A percentile compares a stretch with the other conserved stretches of the same genome.
These are phyloP conservation scores for Thalassia testudinum DNA, from an alignment of 116 monocot species.

Conservation along the genomic window DNA sequence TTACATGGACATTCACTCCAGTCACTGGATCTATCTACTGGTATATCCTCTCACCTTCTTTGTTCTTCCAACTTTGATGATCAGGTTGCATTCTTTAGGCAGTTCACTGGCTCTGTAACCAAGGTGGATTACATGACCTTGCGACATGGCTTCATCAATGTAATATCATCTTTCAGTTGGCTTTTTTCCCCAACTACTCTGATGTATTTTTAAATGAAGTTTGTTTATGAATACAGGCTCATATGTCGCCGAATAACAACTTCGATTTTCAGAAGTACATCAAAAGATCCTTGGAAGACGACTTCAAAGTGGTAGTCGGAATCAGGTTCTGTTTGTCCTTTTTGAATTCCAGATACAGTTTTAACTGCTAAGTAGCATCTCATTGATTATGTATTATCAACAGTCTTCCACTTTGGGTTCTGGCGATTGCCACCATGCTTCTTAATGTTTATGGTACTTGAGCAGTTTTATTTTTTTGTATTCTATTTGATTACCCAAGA, in stretches of 20 bases:
- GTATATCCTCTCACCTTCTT: no score
- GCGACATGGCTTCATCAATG: slow-evolving; percentile 48
- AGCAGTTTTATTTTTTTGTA: no score
- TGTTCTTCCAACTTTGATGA: no score
- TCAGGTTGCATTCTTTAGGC: slow-evolving; percentile 35
- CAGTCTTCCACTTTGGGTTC: slow-evolving; percentile 32
- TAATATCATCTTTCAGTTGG: slow-evolving; percentile 5
- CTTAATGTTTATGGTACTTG: slow-evolving; percentile 33
- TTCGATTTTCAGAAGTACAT: slow-evolving; percentile 52
- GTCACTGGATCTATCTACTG: no score
- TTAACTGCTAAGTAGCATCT: no score
- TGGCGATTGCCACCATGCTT: slow-evolving; percentile 22
- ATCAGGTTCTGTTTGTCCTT: slow-evolving; percentile 18
- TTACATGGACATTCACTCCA: no score
- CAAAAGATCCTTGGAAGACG: slow-evolving; percentile 45
- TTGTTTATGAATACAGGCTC: slow-evolving; percentile 15
- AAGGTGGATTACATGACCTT: slow-evolving; percentile 45
- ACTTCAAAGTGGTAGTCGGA: slow-evolving; percentile 48
- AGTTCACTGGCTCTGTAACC: slow-evolving; percentile 36
- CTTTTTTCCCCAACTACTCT: not conserved
- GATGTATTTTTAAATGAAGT: not conserved
- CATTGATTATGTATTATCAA: not conserved
- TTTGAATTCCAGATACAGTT: not conserved
- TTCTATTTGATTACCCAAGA: no score
- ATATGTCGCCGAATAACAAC: slow-evolving; percentile 26